A percentile compares a stretch with the other conserved stretches of the same genome.
Conservation (phyloP, 176 grass and related monocot species). For the Triticum aestivum region DNA sequence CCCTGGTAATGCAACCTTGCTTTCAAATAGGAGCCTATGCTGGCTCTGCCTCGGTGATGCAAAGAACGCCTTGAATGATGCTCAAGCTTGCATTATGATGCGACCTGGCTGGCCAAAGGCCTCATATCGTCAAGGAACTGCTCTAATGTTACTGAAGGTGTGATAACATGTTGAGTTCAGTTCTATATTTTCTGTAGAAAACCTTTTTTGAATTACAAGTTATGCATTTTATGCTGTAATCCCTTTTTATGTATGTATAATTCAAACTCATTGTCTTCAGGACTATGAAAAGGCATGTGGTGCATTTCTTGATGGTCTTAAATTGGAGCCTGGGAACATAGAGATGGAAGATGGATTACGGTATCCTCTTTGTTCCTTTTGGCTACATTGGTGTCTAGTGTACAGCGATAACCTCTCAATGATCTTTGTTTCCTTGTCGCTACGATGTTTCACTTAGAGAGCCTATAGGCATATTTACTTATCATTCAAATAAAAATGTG, state of each 20-base stretch:
- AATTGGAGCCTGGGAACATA: constrained; percentile 21
- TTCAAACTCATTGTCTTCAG: constrained; percentile 20
- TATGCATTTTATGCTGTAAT: too few relatives aligned
- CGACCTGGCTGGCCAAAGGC: constrained; percentile 41
- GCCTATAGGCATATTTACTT: neutral
- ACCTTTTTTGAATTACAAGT: neutral
- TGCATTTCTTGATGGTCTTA: constrained; percentile 31
- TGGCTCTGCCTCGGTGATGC: constrained; percentile 21
- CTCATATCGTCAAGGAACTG: constrained; percentile 39
- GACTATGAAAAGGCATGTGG: constrained; percentile 39
- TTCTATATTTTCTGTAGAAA: neutral
- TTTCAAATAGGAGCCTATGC: constrained; percentile 44
- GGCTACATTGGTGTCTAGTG: neutral
- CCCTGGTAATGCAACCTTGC: constrained; percentile 24
- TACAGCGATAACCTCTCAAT: neutral
- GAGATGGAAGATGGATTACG: constrained; percentile 4
- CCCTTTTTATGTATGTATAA: neutral
- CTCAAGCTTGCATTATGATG: constrained; percentile 26
- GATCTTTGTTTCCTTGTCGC: neutral
- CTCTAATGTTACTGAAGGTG: constrained; percentile 39
- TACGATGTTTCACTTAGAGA: neutral
- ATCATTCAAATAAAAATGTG: constrained; percentile 11
- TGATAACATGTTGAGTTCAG: neutral
- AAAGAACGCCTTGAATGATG: constrained; percentile 27
- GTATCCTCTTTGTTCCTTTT: neutral